Evolutionary conservation across 345 rosid genomes (phyloP), one percentile per base, ranked within the genome.

Genomic region (Eutrema heterophyllum): DNA sequence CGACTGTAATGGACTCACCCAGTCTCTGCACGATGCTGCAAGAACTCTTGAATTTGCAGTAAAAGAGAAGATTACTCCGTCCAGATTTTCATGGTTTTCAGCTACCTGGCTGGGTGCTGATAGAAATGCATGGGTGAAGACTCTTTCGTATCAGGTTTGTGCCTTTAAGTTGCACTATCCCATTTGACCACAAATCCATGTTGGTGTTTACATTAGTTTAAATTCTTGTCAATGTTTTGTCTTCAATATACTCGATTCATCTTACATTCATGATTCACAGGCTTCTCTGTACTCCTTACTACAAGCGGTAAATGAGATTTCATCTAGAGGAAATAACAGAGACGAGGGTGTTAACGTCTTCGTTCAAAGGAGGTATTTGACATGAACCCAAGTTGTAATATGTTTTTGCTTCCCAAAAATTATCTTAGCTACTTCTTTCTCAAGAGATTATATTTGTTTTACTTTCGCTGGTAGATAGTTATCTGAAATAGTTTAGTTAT

Each of bases 261-360:
- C 68, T 75, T 54, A 75, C 78, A 75, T 57, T 70, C 51, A 43
- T 86, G 50, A 48, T 79, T 81, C 49, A 44, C 87, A 95, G 99
- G 97, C 91, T 75, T 85, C 99, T 50, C 80, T 85, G 33, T 92
- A 85, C 85, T 85, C 87, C 68, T 84, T 95, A 70, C 73, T 95
- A 79, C 97, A 86, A 92, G 99, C 97, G 39, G 92, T 92, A 26
- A 80, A 80, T 60, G 97, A 95, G 80, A 92, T 95, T 78, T 83
- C 97, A 39, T 86, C 93, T 32, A 85, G 83, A 59, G 92, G 97
- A 41, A 84, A 86, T 79, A 80, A 84, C 53, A 84, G 92, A 84
- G 96, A 95, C 75, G 88, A 86, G 79, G 97, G 87, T 75, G 33
- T 77, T 68, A 85, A 85, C 48, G 84, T 87, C 76, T 92, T 90